A percentile compares a stretch with the other conserved stretches of the same genome.
Conservation (phyloP, 2,329 filamentous ascomycete genomes). For the Ophiostoma himal-ulmi region DNA sequence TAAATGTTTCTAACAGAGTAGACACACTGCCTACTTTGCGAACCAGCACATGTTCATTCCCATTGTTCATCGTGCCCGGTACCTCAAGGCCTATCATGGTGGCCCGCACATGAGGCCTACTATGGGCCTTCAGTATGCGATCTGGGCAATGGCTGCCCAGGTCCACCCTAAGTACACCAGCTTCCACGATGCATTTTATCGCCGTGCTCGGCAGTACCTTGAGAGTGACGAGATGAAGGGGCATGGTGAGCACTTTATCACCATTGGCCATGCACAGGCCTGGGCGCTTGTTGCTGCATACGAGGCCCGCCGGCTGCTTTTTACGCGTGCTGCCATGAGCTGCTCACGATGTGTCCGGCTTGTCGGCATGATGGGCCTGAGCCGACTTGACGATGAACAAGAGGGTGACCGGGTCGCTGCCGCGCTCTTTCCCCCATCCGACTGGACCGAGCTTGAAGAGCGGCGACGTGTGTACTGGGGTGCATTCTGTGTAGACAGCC, state of each 20-base stretch:
- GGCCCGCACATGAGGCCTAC: slow-evolving; percentile 71
- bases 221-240: slow-evolving; percentile 83
- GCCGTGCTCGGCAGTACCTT: slow-evolving; percentile 72
- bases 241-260: slow-evolving; percentile 72
- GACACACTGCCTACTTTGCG: slow-evolving; percentile 68
- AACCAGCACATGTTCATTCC: slow-evolving; percentile 67
- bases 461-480: slow-evolving; percentile 82
- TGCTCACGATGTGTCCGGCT: slow-evolving; percentile 64
- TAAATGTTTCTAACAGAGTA: slow-evolving; percentile 33
- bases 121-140: slow-evolving; percentile 75
- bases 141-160: slow-evolving; percentile 76
- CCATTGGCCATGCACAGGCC: slow-evolving; percentile 70
- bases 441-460: slow-evolving; percentile 74
- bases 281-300: slow-evolving; percentile 70
- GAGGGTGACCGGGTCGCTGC: slow-evolving; percentile 59
- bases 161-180: slow-evolving; percentile 65
- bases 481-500: slow-evolving; percentile 74
- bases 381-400: slow-evolving; percentile 63
- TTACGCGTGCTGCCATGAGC: slow-evolving; percentile 80
- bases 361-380: slow-evolving; percentile 77
- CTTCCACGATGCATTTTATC: slow-evolving; percentile 74
- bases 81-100: slow-evolving; percentile 65
- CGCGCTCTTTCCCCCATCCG: slow-evolving; percentile 63
- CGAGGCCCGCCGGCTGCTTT: slow-evolving; percentile 80
- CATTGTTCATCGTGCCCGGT: slow-evolving; percentile 71